Percentiles rank a stretch among this genome's conserved stretches.
These are phyloP conservation scores for Kwoniella shivajii DNA, from an alignment of 1,284 basidiomycete genomes.

Conservation along the genomic window DNA sequence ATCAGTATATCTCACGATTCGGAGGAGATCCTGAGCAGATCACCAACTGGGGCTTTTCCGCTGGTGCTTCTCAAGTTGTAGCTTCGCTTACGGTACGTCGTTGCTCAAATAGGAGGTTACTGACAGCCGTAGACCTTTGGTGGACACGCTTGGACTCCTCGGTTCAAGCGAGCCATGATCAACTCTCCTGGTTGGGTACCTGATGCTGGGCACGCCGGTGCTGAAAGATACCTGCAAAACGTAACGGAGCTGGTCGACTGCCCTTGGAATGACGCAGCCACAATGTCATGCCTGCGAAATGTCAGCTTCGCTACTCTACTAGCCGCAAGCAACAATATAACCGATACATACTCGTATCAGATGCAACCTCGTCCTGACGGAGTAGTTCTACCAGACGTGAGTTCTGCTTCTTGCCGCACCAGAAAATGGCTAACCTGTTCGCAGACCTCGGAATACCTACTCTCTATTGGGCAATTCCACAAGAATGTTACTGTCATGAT, in stretches of 20 bases:
- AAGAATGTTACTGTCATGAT: constrained; percentile 6
- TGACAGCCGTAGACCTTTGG: not conserved
- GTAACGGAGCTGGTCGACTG: constrained; percentile 9
- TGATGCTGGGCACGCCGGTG: constrained; percentile 7
- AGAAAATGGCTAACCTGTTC: not conserved
- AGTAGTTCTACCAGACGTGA: constrained; percentile 54
- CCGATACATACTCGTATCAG: constrained; percentile 7
- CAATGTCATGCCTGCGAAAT: constrained; percentile 59
- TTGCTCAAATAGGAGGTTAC: no score
- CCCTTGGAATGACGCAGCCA: constrained; percentile 51
- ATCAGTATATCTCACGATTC: constrained; percentile 42
- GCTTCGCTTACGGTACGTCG: constrained; percentile 2
- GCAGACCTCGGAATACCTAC: constrained; percentile 46
- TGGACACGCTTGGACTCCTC: constrained; percentile 53
- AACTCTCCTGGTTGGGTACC: constrained; percentile 53
- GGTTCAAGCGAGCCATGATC: constrained; percentile 48
- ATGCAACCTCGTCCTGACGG: constrained; percentile 59
- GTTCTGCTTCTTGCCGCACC: not conserved
- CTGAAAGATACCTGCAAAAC: constrained; percentile 10
- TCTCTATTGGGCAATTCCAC: constrained; percentile 23
- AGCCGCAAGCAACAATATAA: constrained; percentile 41
- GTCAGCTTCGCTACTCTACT: constrained; percentile 56
- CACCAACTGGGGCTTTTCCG: constrained; percentile 63
- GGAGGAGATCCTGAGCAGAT: constrained; percentile 48
- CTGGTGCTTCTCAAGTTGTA: constrained; percentile 50